Evolutionary conservation across 1,284 basidiomycete genomes (phyloP).

Genomic region (Neotropicomus parvogracilis): DNA sequence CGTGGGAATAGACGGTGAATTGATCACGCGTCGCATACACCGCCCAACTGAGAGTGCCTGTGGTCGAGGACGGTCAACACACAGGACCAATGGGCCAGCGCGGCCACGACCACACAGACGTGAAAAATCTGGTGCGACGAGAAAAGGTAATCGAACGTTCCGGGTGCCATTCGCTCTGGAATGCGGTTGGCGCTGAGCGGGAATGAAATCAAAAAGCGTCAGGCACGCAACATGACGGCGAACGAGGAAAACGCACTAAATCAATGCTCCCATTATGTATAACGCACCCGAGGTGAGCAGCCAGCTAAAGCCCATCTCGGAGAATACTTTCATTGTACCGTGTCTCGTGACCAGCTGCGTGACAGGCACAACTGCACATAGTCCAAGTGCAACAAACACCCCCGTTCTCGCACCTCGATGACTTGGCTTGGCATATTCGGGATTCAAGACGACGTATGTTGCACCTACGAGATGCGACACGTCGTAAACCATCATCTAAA

Average conservation of each 20-base stretch:
- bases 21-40: slow-evolving; percentile 32
- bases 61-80: slow-evolving; percentile 55
- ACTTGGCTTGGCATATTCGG: slow-evolving; percentile 71
- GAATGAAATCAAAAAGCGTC: slow-evolving; percentile 30
- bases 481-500: slow-evolving; percentile 6
- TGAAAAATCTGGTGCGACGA: slow-evolving; percentile 90
- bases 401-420: slow-evolving; percentile 77
- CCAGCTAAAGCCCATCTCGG: slow-evolving; percentile 69
- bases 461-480: slow-evolving; percentile 43
- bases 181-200: slow-evolving; percentile 70
- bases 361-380: slow-evolving; percentile 71
- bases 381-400: slow-evolving; percentile 79
- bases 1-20: slow-evolving; percentile 25
- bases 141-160: slow-evolving; percentile 77
- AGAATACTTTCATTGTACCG: slow-evolving; percentile 51
- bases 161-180: slow-evolving; percentile 76
- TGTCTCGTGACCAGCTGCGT: slow-evolving; percentile 61
- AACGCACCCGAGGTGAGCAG: slow-evolving; percentile 62
- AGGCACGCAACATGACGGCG: slow-evolving; percentile 25
- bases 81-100: slow-evolving; percentile 69
- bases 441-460: slow-evolving; percentile 75
- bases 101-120: slow-evolving; percentile 74
- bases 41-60: slow-evolving; percentile 45
- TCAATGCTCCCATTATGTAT: slow-evolving; percentile 73
- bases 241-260: slow-evolving; percentile 65